Base-by-base conservation (phyloP, 441 rosid genomes). In the Sinapis alba region DNA sequence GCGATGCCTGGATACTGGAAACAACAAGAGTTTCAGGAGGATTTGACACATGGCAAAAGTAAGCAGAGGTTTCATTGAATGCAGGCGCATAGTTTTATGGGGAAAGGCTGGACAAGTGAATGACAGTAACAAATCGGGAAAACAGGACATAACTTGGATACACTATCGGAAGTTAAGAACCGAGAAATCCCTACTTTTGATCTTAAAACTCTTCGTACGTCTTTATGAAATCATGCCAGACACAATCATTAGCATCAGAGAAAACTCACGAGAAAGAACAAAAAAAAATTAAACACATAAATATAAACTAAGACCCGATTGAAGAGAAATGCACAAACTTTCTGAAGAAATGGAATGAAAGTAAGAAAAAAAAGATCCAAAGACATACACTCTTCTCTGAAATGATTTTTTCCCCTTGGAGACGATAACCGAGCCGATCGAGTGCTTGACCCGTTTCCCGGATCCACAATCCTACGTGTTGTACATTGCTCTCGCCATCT, bases 371-470 rank as follows among this genome's bases (percentile, higher is more conserved):
- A 3, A 26, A 26, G 75, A 68, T 36, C 38, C 13, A 50, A 15
- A 79, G 60, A 38, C 80, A 27, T 64, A 85, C 94, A 79, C 61
- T 89, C 89, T 80, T 89, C 94, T 64, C 87, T 88, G 78, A 89
- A 87, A 76, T 84, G 82, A 63, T 84, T 78, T 20, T 78, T 87
- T n/a, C n/a, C 59, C 94, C 94, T 75, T 87, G 91, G 72, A 86
- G 88, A 57, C 91, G 94, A 76, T 84, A 87, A 34, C 91, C 94
- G 15, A 89, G 91, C 34, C 90, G 91, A 83, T 87, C 94, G 32
- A 89, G 85, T 9, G 91, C 94, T 80, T 89, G 91, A 56, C 94
- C 91, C 4, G 90, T 87, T 81, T 86, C 92, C 19, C 92, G 85
- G 83, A 88, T 84, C 92, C 92, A 88, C 79, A 88, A 84, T 58